Percentiles rank a stretch among this genome's conserved stretches.
phyloP scores from a whole-genome alignment of 352 stramenopile species.

The Nothophytophthora sp. region DNA sequence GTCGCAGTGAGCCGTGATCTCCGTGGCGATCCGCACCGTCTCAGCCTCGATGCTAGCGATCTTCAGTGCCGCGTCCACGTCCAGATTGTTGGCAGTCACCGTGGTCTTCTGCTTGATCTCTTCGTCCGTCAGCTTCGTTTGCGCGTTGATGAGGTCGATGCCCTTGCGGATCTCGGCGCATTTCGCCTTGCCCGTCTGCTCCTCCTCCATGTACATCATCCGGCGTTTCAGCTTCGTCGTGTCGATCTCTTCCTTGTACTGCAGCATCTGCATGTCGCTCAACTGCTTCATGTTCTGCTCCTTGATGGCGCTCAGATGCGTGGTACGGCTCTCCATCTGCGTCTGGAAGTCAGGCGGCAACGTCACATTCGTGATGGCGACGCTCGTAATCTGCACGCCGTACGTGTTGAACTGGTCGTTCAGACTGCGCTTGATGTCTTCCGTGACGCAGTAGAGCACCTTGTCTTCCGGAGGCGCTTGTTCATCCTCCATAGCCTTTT shows the following conservation, averaged over 20 bases:
- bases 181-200: slow-evolving; percentile 53
- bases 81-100: slow-evolving; percentile 48
- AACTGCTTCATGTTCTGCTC: too few relatives aligned
- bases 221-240: too few relatives aligned
- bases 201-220: too few relatives aligned
- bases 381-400: too few relatives aligned
- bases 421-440: too few relatives aligned
- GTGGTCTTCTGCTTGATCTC: slow-evolving; percentile 57
- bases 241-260: too few relatives aligned
- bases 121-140: slow-evolving; percentile 49
- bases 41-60: slow-evolving; percentile 50
- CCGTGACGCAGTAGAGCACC: slow-evolving; percentile 50
- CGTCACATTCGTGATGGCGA: too few relatives aligned
- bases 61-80: slow-evolving; percentile 37
- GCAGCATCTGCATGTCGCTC: too few relatives aligned
- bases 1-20: slow-evolving; percentile 43
- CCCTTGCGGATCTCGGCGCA: slow-evolving; percentile 62
- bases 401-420: too few relatives aligned
- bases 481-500: slow-evolving; percentile 2
- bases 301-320: too few relatives aligned
- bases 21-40: slow-evolving; percentile 40
- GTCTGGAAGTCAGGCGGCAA: too few relatives aligned
- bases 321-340: too few relatives aligned
- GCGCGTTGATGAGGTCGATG: slow-evolving; percentile 51
- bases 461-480: slow-evolving; percentile 4